These are phyloP conservation scores for Mesotaenium endlicherianum DNA, from an alignment of 139 green algal genomes.

Conservation along the genomic window DNA sequence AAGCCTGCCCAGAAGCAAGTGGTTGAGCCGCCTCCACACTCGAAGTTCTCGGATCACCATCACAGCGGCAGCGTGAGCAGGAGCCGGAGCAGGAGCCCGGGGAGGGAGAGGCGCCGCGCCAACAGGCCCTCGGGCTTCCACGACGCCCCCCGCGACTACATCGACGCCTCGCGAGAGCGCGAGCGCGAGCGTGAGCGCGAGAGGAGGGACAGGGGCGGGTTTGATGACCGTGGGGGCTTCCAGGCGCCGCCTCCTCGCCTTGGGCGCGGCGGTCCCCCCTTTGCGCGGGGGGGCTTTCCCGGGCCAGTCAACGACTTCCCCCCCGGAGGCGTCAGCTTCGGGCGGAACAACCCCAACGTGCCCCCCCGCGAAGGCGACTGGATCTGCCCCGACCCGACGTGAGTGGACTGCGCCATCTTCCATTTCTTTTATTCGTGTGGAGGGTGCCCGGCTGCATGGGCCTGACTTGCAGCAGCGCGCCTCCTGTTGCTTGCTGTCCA, in stretches of 20 bases:
- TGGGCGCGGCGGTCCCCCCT: neutral
- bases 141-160: too few species aligned
- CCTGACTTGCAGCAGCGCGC: too few species aligned
- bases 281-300: neutral
- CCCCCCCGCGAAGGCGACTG: constrained; percentile 40
- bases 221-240: constrained; percentile 1
- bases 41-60: neutral
- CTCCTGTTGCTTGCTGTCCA: too few species aligned
- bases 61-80: neutral
- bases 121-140: neutral
- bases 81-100: neutral
- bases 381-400: constrained; percentile 43
- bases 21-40: too few species aligned
- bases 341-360: constrained; percentile 42
- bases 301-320: neutral
- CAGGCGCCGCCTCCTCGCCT: neutral
- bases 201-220: constrained; percentile 2
- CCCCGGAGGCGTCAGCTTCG: constrained; percentile 1
- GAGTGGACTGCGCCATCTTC: neutral
- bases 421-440: too few species aligned
- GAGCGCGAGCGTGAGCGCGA: constrained; percentile 3
- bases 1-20: too few species aligned
- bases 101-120: neutral
- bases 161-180: neutral
- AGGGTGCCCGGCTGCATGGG: too few species aligned